Base-by-base conservation (phyloP, 1,284 basidiomycete species). In the Vanrija humicola region DNA sequence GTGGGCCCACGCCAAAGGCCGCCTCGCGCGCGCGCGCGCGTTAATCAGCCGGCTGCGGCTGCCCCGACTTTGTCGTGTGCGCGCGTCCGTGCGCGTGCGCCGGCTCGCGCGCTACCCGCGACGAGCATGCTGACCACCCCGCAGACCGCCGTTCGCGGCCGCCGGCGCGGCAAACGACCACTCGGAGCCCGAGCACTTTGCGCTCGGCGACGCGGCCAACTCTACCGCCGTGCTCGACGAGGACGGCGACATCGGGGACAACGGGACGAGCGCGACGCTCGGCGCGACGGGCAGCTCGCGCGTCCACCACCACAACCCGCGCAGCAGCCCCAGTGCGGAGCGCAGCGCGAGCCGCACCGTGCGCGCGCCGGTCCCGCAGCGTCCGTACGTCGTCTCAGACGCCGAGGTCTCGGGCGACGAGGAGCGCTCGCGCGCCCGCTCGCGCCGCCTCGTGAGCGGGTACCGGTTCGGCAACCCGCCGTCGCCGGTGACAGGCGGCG, bases 381-480 rank as follows among this genome's bases (percentile, higher is more conserved):
- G 34, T 1, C 6, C 34, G 34, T 34, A 34, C 34, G 34, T 15
- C 34, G 10, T 15, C 12, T 34, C 18, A 15, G 26, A 38, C 43
- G 23, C 39, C 18, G 46, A 38, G 3, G 38, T 39, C 14, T 46
- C 50, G 18, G 60, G 58, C 12, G 72, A 76, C 57, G 70, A 69
- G 9, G 56, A 65, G 14, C 48, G 70, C 6, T 66, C 64, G 2
- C 62, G 62, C 1, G 63, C 69, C 4, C 67, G 74, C 10, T 69
- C 67, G 0, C 64, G 68, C 39, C 65, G 70, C 2, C 59, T 77
- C 3, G 59, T 76, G 2, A 72, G 68, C 3, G 75, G 75, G 3
- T 77, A 77, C 54, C 52, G 72, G 6, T 73, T 77, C 50, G 75
- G 74, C 10, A 68, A 72, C 47, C 74, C 74, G 1, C 66, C 65